phyloP scores from a whole-genome alignment of 345 rosid species.

The Salix purpurea region DNA sequence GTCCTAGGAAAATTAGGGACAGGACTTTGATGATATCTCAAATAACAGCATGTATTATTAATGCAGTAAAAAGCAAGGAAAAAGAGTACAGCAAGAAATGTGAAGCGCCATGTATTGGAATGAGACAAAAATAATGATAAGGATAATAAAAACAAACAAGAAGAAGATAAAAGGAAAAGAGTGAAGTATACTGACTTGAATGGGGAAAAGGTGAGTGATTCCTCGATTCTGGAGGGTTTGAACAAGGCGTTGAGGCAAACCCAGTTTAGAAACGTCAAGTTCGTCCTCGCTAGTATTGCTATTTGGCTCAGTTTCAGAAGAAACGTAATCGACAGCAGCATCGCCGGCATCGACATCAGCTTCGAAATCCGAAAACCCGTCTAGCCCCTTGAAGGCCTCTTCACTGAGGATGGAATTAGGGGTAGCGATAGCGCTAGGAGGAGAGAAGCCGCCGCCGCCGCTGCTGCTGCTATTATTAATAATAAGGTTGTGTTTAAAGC shows the following conservation, averaged over 20 bases:
- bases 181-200: conserved; percentile 49
- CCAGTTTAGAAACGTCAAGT: conserved; percentile 64
- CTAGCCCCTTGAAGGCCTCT: conserved; percentile 76
- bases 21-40: background rate
- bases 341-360: conserved; percentile 20
- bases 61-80: background rate
- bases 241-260: conserved; percentile 70
- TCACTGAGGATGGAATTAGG: conserved; percentile 83
- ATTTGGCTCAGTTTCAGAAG: conserved; percentile 10
- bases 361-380: conserved; percentile 29
- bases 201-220: conserved; percentile 87
- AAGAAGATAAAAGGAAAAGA: background rate
- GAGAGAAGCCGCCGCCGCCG: background rate
- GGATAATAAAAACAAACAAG: background rate
- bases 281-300: conserved; percentile 35
- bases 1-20: background rate
- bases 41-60: background rate
- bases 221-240: conserved; percentile 74
- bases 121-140: background rate
- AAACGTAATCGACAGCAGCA: conserved; percentile 16
- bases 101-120: background rate
- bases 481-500: conserved; percentile 25
- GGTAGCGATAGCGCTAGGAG: conserved; percentile 63
- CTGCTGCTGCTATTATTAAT: conserved; percentile 4
- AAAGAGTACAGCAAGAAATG: background rate